Percentiles rank a stretch among this genome's conserved stretches.
phyloP scores from a whole-genome alignment of 2,329 filamentous ascomycete genomes.

The Beauveria medogensis region DNA sequence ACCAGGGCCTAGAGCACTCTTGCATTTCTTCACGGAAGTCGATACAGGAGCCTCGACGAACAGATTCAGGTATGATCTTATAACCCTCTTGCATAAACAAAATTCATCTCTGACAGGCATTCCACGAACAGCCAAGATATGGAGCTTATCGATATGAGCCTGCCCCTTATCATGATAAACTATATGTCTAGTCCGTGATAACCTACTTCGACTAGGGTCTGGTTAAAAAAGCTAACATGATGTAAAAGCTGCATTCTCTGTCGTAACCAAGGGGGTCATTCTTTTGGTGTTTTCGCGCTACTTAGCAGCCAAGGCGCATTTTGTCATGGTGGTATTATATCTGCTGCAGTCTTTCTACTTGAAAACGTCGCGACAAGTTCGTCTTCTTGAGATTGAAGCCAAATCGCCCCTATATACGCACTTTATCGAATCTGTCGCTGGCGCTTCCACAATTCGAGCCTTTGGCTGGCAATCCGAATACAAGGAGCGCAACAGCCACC shows the following conservation, averaged over 20 bases:
- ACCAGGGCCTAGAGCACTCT: too few species aligned
- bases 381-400: neutral
- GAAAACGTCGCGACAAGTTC: neutral
- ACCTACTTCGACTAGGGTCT: neutral
- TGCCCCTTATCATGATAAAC: too few species aligned
- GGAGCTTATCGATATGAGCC: too few species aligned
- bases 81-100: too few species aligned
- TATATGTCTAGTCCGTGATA: neutral
- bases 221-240: neutral
- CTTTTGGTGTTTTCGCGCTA: neutral
- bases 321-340: conserved; percentile 31
- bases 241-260: neutral
- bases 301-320: conserved; percentile 18
- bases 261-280: neutral
- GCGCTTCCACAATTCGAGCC: neutral
- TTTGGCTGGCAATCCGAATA: neutral
- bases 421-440: neutral
- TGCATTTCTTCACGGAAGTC: too few species aligned
- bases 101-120: too few species aligned
- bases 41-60: too few species aligned
- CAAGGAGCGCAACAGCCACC: neutral
- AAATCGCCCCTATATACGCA: neutral
- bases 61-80: too few species aligned
- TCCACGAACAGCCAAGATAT: too few species aligned
- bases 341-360: conserved; percentile 10